Evolutionary conservation across 257 asterid genomes (phyloP).

Genomic region (Solanum raphanifolium): DNA sequence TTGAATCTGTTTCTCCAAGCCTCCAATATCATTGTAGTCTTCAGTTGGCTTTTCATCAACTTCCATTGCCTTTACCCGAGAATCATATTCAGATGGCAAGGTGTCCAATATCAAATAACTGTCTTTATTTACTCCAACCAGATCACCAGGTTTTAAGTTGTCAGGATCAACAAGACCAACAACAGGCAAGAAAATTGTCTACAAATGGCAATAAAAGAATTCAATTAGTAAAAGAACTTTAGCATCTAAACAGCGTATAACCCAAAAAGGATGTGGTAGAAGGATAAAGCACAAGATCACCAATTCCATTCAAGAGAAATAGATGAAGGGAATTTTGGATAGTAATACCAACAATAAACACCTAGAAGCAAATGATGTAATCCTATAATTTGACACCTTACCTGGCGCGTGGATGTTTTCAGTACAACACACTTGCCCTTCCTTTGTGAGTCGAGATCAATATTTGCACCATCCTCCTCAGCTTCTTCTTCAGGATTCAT

Average conservation of each 20-base stretch:
- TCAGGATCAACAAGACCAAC: constrained; percentile 97
- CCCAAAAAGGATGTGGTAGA: not conserved
- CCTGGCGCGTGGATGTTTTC: constrained; percentile 98
- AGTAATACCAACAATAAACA: not conserved
- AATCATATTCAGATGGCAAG: constrained; percentile 91
- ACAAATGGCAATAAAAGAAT: constrained; percentile 15
- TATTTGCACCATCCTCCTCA: constrained; percentile 97
- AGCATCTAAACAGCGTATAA: not conserved
- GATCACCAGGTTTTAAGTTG: constrained; percentile 86
- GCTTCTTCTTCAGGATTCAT: constrained; percentile 99
- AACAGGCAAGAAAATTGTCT: constrained; percentile 95
- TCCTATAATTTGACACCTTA: constrained; percentile 14
- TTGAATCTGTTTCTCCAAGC: constrained; percentile 96
- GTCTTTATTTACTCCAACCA: constrained; percentile 97
- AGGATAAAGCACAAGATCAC: not conserved
- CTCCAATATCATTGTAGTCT: constrained; percentile 93
- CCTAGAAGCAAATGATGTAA: not conserved
- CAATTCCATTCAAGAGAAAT: not conserved
- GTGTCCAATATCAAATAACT: constrained; percentile 92
- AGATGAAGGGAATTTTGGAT: not conserved
- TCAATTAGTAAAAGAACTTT: not conserved
- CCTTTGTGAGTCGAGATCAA: constrained; percentile 96
- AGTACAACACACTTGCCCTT: constrained; percentile 96
- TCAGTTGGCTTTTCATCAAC: constrained; percentile 99
- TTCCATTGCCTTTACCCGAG: constrained; percentile 98